Evolutionary conservation across 2,329 filamentous ascomycete genomes (phyloP), one percentile per base, ranked within the genome.

Genomic region (Alternaria alternata): DNA sequence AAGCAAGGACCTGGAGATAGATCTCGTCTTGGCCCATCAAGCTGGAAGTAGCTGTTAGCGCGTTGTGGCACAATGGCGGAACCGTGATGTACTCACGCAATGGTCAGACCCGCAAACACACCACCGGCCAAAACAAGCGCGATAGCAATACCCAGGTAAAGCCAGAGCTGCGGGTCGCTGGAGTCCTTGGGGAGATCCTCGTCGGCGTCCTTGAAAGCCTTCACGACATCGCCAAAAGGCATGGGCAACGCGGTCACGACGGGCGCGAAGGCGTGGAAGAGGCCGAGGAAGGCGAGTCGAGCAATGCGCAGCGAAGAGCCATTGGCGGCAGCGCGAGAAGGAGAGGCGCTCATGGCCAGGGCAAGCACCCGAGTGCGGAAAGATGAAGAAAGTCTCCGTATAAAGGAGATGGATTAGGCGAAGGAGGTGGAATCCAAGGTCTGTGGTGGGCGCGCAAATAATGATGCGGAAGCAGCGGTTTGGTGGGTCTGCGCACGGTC

Each of bases 61-160:
- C 34, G 7, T 24, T 14, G 60, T 51, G 22, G n/a, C 39, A 59
- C 54, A 39, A 59, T 18, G 36, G 56, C 39, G 36, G 59, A 34
- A 55, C 42, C 20, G 11, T 34, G 32, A 41, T 22, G 34, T 18
- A 84, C 88, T 77, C 81, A 90, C 86, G 92, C 92, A 75, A 95
- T 93, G 18, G 95, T 99, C 79, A 99, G 81, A 34, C 95, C 95
- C 9, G 95, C 95, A 81, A 99, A 99, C 39, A 92, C 93, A 64
- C 95, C 95, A 64, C 95, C 95, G 1, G 92, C 86, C 62, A 98
- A 82, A 9, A 98, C 95, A 57, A 99, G 85, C 24, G 88, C 85
- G 61, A 92, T 86, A 18, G 94, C 96, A 30, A 93, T 85, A 57
- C 89, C 84, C 63, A 95, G 86, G 74, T 97, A 93, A 46, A 94